Evolutionary conservation across 129 eudicot species (phyloP), one percentile per base, ranked within the genome.

Genomic region (Centaurea solstitialis): DNA sequence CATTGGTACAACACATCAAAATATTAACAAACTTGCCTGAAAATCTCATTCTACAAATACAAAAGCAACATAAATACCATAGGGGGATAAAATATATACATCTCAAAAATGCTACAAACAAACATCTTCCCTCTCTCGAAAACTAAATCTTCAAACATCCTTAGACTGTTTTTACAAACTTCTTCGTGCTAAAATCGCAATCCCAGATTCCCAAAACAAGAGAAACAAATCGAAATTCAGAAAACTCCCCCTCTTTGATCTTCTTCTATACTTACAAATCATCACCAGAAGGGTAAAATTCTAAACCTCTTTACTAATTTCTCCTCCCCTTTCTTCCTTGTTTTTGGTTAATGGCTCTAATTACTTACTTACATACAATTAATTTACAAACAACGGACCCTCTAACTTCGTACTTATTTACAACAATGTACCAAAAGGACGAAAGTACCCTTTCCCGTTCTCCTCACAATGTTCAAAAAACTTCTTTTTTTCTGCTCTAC

Each of bases 191-290:
- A 84, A 73, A 37, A 33, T 76, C 73, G 83, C 74, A 76, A 59
- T 18, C 47, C 73, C 70, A 41, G 75, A 77, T 70, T 50, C 45
- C 61, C 57, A 73, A 79, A 77, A 81, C 78, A 74, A 80, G 23
- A 17, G 72, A 76, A 74, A 82, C 67, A 73, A 76, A 80, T 72
- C 11, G 15, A 38, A 78, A 81, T 66, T 70, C 65, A 21, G 76
- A 76, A 83, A 70, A 76, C 37, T 72, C 43, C 64, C 83, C 85
- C 77, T 72, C 78, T 47, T 67, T 75, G 75, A 71, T 64, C 26
- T 64, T 81, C 65, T 68, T 80, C 68, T 76, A 39, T 87, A 86
- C 80, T 81, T 87, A 86, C 90, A 79, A 79, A 62, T 73, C 84
- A 86, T 76, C 88, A 86, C 72, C 28, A 78, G 85, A 89, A 80